Evolutionary conservation across 441 rosid genomes (phyloP).

Genomic region (Erodium moschatum): DNA sequence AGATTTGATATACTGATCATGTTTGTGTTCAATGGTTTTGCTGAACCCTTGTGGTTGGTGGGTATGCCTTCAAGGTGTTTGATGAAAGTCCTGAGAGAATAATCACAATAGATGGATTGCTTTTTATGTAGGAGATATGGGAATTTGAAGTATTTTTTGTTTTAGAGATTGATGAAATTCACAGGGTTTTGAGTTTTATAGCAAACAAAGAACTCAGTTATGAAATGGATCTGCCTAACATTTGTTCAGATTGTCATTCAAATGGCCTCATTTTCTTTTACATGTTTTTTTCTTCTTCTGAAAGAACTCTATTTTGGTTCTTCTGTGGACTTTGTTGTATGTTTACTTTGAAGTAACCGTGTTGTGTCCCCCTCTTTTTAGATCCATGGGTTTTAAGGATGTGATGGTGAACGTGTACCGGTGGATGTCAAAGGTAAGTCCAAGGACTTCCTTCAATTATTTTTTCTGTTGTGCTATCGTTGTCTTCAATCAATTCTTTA

Average conservation of each 20-base stretch:
- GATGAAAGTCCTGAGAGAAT: neutral
- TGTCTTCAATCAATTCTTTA: too few species aligned
- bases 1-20: too few species aligned
- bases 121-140: neutral
- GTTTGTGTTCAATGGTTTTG: too few species aligned
- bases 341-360: neutral
- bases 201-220: too few species aligned
- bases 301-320: neutral
- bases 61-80: neutral
- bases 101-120: neutral
- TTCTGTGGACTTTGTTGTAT: neutral
- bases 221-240: too few species aligned
- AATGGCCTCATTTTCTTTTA: too few species aligned
- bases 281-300: too few species aligned
- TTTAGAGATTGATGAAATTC: too few species aligned
- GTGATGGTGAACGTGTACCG: conserved; percentile 21
- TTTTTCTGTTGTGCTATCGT: neutral
- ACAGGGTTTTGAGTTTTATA: neutral
- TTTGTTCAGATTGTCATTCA: too few species aligned
- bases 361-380: conserved; percentile 6
- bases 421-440: conserved; percentile 32
- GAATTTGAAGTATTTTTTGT: neutral
- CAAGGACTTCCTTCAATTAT: conserved; percentile 4
- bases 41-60: neutral
- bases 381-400: conserved; percentile 32